Evolutionary conservation across 2,329 filamentous ascomycete species (phyloP).

Genomic region (Rugonectria rugulosa): DNA sequence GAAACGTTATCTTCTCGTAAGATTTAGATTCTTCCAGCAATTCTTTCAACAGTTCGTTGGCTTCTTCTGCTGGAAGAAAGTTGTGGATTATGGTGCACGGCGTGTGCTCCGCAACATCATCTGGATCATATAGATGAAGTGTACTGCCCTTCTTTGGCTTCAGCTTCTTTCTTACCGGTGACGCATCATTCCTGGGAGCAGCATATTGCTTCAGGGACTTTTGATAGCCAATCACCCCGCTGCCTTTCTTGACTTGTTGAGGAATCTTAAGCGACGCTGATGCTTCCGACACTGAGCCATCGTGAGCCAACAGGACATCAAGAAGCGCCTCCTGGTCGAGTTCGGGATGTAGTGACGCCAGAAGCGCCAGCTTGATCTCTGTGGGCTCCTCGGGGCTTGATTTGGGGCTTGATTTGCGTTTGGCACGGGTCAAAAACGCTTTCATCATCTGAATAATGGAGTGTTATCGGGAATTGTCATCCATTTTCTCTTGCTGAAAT

Average conservation of each 20-base stretch:
- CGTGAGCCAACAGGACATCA: conserved; percentile 78
- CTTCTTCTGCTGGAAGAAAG: conserved; percentile 76
- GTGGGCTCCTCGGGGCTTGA: conserved; percentile 83
- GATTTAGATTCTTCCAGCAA: conserved; percentile 76
- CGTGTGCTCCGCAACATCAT: conserved; percentile 82
- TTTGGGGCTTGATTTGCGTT: conserved; percentile 54
- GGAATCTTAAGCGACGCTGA: conserved; percentile 59
- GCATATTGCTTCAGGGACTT: conserved; percentile 67
- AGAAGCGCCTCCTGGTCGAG: conserved; percentile 73
- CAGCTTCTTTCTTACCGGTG: conserved; percentile 54
- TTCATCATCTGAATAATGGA: conserved; percentile 56
- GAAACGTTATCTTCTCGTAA: conserved; percentile 77
- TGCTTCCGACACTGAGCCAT: conserved; percentile 77
- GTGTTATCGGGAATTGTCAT: neutral
- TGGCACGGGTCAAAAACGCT: conserved; percentile 61
- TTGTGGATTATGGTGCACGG: conserved; percentile 94
- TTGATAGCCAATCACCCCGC: conserved; percentile 61
- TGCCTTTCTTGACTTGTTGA: conserved; percentile 43
- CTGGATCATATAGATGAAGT: conserved; percentile 81
- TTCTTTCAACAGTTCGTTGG: conserved; percentile 77
- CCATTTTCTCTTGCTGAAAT: neutral
- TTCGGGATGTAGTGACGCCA: conserved; percentile 77
- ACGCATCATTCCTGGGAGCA: conserved; percentile 19
- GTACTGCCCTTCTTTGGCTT: conserved; percentile 82
- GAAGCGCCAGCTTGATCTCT: conserved; percentile 85